Evolutionary conservation across 345 rosid genomes (phyloP).

Genomic region (Eucalyptus dawsonii): DNA sequence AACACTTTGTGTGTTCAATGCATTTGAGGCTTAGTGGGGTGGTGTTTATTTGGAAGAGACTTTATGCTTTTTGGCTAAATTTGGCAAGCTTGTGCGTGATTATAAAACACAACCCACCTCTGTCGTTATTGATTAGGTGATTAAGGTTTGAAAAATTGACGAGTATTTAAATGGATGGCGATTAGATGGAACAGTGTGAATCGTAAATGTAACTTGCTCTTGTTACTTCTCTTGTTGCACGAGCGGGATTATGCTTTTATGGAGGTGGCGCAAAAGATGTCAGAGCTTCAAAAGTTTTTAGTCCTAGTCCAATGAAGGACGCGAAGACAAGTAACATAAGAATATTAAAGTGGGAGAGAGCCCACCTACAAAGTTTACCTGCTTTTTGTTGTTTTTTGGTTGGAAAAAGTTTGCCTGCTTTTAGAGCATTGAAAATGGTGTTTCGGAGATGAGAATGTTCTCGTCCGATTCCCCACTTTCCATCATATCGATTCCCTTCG

Average conservation of each 20-base stretch:
- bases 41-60: neutral
- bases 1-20: neutral
- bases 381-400: no score
- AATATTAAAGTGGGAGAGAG: neutral
- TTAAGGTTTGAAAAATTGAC: neutral
- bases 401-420: neutral
- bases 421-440: neutral
- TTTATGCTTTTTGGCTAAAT: neutral
- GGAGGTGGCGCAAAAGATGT: neutral
- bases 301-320: neutral
- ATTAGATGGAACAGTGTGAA: neutral
- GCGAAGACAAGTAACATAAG: neutral
- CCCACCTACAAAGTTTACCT: neutral
- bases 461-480: neutral
- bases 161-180: neutral
- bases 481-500: neutral
- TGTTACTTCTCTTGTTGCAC: neutral
- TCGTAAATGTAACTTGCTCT: neutral
- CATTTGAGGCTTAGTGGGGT: no score
- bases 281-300: neutral
- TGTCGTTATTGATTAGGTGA: neutral
- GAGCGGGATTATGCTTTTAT: neutral
- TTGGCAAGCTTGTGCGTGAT: neutral
- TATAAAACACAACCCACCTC: neutral
- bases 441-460: neutral